Conservation (phyloP, 2,329 filamentous ascomycete genomes). For the Fusarium sp. region DNA sequence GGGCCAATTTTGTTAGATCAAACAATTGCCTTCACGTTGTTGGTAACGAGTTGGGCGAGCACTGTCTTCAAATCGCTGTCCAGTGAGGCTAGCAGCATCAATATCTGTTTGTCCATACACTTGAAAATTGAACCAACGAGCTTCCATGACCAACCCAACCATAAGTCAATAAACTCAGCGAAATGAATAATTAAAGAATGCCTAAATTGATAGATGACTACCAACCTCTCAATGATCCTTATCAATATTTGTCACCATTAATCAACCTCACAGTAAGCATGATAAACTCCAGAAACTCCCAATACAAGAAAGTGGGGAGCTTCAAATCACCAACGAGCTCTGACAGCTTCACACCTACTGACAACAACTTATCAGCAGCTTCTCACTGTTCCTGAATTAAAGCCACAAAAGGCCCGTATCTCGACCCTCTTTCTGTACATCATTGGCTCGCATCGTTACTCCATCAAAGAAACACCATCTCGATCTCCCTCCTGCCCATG, state of each 20-base stretch:
- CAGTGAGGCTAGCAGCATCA: neutral
- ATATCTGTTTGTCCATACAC: rapidly evolving
- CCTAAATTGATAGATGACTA: neutral
- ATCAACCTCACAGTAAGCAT: conserved; percentile 2
- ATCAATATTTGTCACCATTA: neutral
- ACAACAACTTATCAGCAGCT: neutral
- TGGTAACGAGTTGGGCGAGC: neutral
- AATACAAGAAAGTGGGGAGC: conserved; percentile 2
- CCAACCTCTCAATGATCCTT: neutral
- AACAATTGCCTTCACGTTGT: rapidly evolving
- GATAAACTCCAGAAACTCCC: neutral
- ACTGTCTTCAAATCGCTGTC: neutral
- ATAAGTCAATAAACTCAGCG: neutral
- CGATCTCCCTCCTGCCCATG: conserved; percentile 29
- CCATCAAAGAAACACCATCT: conserved; percentile 16
- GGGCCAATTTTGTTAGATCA: neutral
- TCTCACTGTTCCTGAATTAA: conserved; percentile 2
- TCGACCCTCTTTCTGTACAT: neutral
- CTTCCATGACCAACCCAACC: neutral
- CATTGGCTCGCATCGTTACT: neutral
- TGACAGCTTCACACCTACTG: conserved; percentile 11
- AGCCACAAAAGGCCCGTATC: neutral
- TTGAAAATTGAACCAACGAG: rapidly evolving
- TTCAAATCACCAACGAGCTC: neutral
- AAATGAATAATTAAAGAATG: too few species aligned